phyloP scores from a whole-genome alignment of 2,329 filamentous ascomycete species.

The Claviceps sp. region DNA sequence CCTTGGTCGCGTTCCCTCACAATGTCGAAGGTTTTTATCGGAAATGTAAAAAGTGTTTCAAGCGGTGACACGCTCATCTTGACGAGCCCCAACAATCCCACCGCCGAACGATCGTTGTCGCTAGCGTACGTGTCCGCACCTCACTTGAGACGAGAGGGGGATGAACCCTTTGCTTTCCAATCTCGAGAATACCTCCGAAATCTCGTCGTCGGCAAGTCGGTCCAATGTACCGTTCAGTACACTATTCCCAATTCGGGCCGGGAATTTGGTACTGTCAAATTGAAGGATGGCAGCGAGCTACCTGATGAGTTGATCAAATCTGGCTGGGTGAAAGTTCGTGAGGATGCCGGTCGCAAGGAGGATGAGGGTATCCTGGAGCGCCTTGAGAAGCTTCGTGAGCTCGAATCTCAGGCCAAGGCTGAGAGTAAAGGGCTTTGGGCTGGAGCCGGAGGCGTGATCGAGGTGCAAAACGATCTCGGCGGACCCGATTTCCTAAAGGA shows the following conservation, averaged over 20 bases:
- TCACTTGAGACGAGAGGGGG: slow-evolving; percentile 72
- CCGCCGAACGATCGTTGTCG: slow-evolving; percentile 74
- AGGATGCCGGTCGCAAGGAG: slow-evolving; percentile 86
- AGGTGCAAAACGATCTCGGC: slow-evolving; percentile 68
- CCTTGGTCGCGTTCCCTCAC: slow-evolving; percentile 14
- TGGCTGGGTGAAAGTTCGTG: slow-evolving; percentile 85
- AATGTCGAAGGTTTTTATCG: slow-evolving; percentile 44
- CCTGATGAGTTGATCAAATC: slow-evolving; percentile 76
- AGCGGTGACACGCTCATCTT: slow-evolving; percentile 88
- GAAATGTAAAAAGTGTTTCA: slow-evolving; percentile 82
- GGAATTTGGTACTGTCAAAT: slow-evolving; percentile 72
- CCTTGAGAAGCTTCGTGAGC: slow-evolving; percentile 62
- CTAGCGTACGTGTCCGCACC: slow-evolving; percentile 88
- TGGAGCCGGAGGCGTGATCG: slow-evolving; percentile 50
- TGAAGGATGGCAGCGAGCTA: slow-evolving; percentile 62
- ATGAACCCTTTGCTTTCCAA: slow-evolving; percentile 86
- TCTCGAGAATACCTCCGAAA: slow-evolving; percentile 86
- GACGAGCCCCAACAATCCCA: slow-evolving; percentile 66
- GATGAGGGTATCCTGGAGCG: slow-evolving; percentile 59
- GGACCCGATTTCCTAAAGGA: slow-evolving; percentile 68
- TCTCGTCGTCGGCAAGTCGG: slow-evolving; percentile 69
- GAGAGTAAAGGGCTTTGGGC: slow-evolving; percentile 76
- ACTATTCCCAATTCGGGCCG: slow-evolving; percentile 72
- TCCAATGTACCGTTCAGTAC: slow-evolving; percentile 79
- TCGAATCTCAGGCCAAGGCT: slow-evolving; percentile 65